A percentile compares a stretch with the other conserved stretches of the same genome.
Conservation (phyloP, 352 stramenopile genomes). For the Elongisporangium senticosum region DNA sequence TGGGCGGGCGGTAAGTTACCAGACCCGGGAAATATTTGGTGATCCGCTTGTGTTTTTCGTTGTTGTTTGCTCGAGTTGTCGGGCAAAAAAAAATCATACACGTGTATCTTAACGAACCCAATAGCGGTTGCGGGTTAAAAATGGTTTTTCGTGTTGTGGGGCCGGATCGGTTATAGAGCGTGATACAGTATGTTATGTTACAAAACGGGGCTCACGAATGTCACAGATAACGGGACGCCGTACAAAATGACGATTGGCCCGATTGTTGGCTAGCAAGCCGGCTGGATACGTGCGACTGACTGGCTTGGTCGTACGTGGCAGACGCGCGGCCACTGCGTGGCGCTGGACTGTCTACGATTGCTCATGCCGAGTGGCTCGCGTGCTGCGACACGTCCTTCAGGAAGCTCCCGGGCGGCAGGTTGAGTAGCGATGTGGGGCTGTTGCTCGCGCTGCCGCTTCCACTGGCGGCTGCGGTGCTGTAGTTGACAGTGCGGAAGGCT, state of each 20-base stretch:
- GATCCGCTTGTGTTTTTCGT: not conserved
- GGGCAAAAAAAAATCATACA: not conserved
- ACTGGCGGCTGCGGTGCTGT: not conserved
- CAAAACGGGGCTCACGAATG: not conserved
- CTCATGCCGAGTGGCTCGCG: conserved; percentile 54
- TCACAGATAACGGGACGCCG: not conserved
- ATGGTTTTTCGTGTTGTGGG: not conserved
- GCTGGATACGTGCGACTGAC: not conserved
- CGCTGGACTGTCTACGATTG: not conserved
- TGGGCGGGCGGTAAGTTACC: not conserved
- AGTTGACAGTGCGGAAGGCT: conserved; percentile 25
- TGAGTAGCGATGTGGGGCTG: conserved; percentile 27
- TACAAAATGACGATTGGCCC: not conserved
- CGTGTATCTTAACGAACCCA: not conserved
- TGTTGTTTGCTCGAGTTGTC: not conserved
- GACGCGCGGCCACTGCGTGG: not conserved
- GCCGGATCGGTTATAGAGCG: not conserved
- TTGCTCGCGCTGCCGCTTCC: conserved; percentile 4
- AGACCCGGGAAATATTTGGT: not conserved
- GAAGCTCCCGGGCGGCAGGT: conserved; percentile 46
- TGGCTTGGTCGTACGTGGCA: not conserved
- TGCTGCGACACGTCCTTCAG: conserved; percentile 36
- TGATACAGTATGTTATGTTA: not conserved
- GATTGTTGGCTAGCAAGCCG: not conserved
- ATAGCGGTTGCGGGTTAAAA: not conserved